Conservation (phyloP, 768 basidiomycete species). For the Rubroboletus pulcherrimus region DNA sequence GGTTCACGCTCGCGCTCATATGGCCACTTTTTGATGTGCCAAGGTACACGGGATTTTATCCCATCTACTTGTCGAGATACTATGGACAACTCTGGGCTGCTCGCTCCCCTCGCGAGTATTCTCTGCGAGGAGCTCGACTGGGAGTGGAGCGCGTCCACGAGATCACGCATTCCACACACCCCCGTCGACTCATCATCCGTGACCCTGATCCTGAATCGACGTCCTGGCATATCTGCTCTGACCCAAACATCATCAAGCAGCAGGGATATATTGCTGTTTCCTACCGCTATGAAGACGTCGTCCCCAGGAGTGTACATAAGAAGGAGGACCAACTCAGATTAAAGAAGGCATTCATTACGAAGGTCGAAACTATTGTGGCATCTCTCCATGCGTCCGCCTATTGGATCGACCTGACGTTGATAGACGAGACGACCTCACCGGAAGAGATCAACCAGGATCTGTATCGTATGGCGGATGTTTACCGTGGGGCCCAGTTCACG, state of each 20-base stretch:
- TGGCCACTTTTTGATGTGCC: conserved; percentile 12
- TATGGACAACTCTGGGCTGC: conserved; percentile 24
- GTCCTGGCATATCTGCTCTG: conserved; percentile 1
- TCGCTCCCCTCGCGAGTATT: conserved; percentile 20
- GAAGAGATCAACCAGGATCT: conserved; percentile 17
- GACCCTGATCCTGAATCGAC: not conserved
- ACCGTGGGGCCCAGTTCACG: conserved; percentile 21
- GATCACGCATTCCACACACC: conserved; percentile 13
- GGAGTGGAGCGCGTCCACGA: conserved; percentile 2
- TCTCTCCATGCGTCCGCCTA: conserved; percentile 17
- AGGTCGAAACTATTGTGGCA: not conserved
- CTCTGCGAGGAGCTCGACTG: conserved; percentile 7
- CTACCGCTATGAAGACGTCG: conserved; percentile 13
- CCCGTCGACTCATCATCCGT: conserved; percentile 17
- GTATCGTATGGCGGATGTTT: conserved; percentile 24
- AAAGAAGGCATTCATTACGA: not conserved
- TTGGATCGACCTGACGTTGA: conserved; percentile 19
- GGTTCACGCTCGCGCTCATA: conserved; percentile 15
- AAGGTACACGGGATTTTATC: conserved; percentile 5
- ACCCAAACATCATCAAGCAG: conserved; percentile 1
- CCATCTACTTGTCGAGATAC: conserved; percentile 17
- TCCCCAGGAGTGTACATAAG: not conserved
- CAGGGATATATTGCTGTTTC: conserved; percentile 20
- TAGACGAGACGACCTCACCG: not conserved
- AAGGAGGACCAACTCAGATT: not conserved